Evolutionary conservation across 1,139 yeast genomes (phyloP).

Genomic region (Magnusiomyces sp.): DNA sequence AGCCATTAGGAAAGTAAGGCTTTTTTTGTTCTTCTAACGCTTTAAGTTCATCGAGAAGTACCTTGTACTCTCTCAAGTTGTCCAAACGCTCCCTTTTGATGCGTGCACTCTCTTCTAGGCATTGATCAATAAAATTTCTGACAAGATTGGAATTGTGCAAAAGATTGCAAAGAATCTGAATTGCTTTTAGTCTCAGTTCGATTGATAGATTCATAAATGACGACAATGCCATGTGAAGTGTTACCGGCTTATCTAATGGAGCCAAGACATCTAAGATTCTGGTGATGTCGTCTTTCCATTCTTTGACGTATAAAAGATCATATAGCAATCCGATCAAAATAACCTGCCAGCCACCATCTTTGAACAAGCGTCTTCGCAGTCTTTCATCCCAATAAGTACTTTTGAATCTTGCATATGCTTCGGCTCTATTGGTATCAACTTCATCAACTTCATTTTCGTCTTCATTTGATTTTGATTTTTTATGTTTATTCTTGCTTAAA

Average conservation of each 20-base stretch:
- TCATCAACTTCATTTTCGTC: slow-evolving; percentile 13
- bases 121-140: slow-evolving; percentile 57
- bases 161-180: slow-evolving; percentile 50
- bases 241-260: slow-evolving; percentile 44
- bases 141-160: slow-evolving; percentile 52
- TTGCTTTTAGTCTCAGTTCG: slow-evolving; percentile 43
- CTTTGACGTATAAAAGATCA: slow-evolving; percentile 48
- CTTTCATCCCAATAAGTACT: slow-evolving; percentile 71
- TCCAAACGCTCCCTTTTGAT: slow-evolving; percentile 66
- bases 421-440: slow-evolving; percentile 39
- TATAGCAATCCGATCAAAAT: slow-evolving; percentile 61
- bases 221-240: slow-evolving; percentile 43
- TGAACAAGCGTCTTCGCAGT: slow-evolving; percentile 62
- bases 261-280: slow-evolving; percentile 47
- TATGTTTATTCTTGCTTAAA: background rate
- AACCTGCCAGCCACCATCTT: slow-evolving; percentile 81
- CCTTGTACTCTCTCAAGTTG: slow-evolving; percentile 52
- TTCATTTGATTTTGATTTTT: slow-evolving; percentile 15
- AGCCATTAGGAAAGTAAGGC: slow-evolving; percentile 19
- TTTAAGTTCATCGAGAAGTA: slow-evolving; percentile 41
- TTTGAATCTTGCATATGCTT: slow-evolving; percentile 50
- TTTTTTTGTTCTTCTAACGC: slow-evolving; percentile 29
- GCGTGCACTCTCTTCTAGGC: slow-evolving; percentile 55
- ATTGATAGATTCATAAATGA: slow-evolving; percentile 32
- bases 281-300: slow-evolving; percentile 41